Conservation (phyloP, 495 filamentous ascomycete genomes). For the Xylaria intraflava region DNA sequence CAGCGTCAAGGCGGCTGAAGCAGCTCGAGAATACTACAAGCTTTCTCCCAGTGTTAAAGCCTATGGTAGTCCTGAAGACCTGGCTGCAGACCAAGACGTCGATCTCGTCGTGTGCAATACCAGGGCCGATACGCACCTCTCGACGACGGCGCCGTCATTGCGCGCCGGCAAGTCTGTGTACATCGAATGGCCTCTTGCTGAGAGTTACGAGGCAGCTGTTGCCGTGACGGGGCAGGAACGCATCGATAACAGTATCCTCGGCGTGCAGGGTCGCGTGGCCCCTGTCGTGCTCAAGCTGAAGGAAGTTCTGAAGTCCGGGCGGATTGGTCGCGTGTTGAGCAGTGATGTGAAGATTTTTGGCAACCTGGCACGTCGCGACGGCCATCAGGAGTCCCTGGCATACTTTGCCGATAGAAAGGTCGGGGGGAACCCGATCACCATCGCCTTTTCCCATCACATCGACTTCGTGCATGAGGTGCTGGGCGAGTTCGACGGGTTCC, state of each 20-base stretch:
- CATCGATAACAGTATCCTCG: constrained; percentile 42
- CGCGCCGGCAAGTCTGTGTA: constrained; percentile 52
- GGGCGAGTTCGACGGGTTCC: constrained; percentile 37
- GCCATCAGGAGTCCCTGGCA: constrained; percentile 23
- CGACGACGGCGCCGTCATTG: constrained; percentile 33
- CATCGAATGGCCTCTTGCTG: constrained; percentile 53
- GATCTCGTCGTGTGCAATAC: constrained; percentile 54
- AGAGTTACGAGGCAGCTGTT: constrained; percentile 28
- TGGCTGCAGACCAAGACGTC: constrained; percentile 42
- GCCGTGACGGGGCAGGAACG: constrained; percentile 38
- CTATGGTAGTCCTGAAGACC: constrained; percentile 46
- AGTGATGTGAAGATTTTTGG: constrained; percentile 40
- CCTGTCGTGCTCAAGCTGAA: constrained; percentile 41
- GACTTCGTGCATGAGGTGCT: constrained; percentile 37
- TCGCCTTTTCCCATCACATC: constrained; percentile 45
- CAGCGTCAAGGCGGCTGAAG: constrained; percentile 39
- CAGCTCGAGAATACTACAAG: constrained; percentile 41
- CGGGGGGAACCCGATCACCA: constrained; percentile 48
- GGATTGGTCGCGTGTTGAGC: constrained; percentile 50
- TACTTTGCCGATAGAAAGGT: constrained; percentile 41
- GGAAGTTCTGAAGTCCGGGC: constrained; percentile 38
- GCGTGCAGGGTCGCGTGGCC: constrained; percentile 43
- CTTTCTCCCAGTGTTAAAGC: constrained; percentile 38
- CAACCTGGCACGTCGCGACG: constrained; percentile 30
- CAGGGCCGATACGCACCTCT: constrained; percentile 46